Base-by-base conservation (phyloP, 2,329 filamentous ascomycete species). In the Sporothrix pallida region DNA sequence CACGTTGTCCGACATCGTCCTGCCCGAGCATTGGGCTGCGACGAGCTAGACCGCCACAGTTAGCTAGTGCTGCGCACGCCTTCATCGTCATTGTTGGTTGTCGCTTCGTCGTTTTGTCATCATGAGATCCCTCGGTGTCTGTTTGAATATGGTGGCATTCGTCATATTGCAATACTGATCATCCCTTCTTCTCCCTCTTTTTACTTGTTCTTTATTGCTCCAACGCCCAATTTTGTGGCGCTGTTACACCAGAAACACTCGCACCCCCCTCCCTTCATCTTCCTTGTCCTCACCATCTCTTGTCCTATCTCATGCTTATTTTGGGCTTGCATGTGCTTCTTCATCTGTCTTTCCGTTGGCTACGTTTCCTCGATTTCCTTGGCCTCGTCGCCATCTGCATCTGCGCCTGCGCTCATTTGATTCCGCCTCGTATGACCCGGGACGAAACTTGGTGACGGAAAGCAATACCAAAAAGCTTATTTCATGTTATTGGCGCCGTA, bases 181-280 rank as follows among this genome's bases (percentile, higher is more conserved):
- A 10, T 37, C 42, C 13, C 69, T 48, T 13, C 44, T 15, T 42
- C 13, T 44, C 44, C 44, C 23, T 68, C 31, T 52, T 37, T 37
- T 37, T 37, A 37, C 31, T 37, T 5, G 31, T 56, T 56, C 50
- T 60, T 48, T 50, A n/a, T 42, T 62, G 37, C 58, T 4, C 9
- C 17, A 69, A 54, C 50, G 50, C 23, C 48, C 46, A 71, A 60
- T 50, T 50, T 69, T 50, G 71, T 72, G 62, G 71, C 71, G 63
- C 15, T 46, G 70, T 72, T 56, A 46, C 70, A 72, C 70, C 62
- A 67, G 46, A 65, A 26, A 46, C 58, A 52, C 60, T 72, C 17
- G 23, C 48, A 52, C 58, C 13, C 46, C 54, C 20, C 23, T 42
- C 31, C 20, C 9, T 48, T 46, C 17, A 37, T 26, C 17, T 56